phyloP scores from a whole-genome alignment of 495 filamentous ascomycete genomes.

The Aspergillus leporis region DNA sequence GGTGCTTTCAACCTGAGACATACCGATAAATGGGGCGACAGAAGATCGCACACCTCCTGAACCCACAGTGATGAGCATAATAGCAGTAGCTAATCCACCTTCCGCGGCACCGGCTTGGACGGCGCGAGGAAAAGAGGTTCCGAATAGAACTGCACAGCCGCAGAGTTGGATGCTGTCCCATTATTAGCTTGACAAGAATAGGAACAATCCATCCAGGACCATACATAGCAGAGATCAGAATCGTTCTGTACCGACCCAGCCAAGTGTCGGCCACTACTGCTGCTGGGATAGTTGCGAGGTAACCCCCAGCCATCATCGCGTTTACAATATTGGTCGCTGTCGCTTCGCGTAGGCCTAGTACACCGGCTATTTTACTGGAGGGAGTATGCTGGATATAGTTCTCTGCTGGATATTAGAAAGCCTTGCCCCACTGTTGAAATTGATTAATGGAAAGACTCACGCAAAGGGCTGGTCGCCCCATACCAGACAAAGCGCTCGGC shows the following conservation, averaged over 20 bases:
- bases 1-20: not conserved
- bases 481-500: not conserved
- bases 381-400: not conserved
- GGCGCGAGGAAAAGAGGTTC: not conserved
- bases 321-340: not conserved
- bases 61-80: not conserved
- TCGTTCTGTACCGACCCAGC: not conserved
- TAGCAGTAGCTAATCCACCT: not conserved
- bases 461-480: not conserved
- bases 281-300: too few species aligned
- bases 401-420: not conserved
- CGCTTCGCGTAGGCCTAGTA: conserved; percentile 1
- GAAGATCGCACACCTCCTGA: not conserved
- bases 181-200: not conserved
- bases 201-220: not conserved
- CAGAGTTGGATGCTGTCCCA: not conserved
- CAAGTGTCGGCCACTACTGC: too few species aligned
- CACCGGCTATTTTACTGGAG: not conserved
- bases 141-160: not conserved
- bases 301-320: too few species aligned
- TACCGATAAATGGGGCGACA: conserved; percentile 5
- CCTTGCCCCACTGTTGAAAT: not conserved
- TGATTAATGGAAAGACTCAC: not conserved
- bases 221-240: not conserved
- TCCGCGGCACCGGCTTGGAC: not conserved